Conservation (phyloP, 768 basidiomycete genomes). For the Lactarius evosmus region DNA sequence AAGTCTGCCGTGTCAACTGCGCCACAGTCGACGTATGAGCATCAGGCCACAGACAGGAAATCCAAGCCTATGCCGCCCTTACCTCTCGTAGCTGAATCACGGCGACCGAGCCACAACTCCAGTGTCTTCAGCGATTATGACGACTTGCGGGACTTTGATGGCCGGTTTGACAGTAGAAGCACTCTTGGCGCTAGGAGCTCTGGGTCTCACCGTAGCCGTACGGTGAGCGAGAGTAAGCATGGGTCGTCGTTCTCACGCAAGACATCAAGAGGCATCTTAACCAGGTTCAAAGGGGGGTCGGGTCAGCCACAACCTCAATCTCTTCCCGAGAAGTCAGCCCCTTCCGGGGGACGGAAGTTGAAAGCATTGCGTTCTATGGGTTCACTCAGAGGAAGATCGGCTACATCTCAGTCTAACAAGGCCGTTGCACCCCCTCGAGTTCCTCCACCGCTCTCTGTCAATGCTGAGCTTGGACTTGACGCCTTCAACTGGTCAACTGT, state of each 20-base stretch:
- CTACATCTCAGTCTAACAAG: constrained; percentile 31
- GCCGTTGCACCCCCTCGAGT: constrained; percentile 43
- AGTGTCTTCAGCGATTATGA: constrained; percentile 83
- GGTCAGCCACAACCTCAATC: constrained; percentile 45
- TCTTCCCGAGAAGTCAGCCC: constrained; percentile 40
- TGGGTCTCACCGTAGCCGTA: constrained; percentile 31
- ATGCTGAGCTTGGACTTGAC: constrained; percentile 34
- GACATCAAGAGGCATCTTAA: constrained; percentile 64
- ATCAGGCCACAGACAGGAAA: constrained; percentile 23
- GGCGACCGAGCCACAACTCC: constrained; percentile 70
- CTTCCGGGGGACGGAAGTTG: constrained; percentile 48
- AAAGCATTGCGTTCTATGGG: constrained; percentile 81
- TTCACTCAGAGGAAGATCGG: constrained; percentile 61
- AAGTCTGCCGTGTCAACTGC: constrained; percentile 27
- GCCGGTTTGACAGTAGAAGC: constrained; percentile 78
- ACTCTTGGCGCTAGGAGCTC: constrained; percentile 53
- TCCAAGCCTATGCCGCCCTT: constrained; percentile 24
- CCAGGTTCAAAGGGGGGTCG: constrained; percentile 52
- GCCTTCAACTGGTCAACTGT: constrained; percentile 45
- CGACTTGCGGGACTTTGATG: constrained; percentile 82
- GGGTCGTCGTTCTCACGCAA: constrained; percentile 48
- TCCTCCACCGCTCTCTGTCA: constrained; percentile 50
- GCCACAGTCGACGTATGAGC: constrained; percentile 18
- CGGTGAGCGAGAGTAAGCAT: constrained; percentile 37
- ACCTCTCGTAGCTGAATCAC: constrained; percentile 39